phyloP scores from a whole-genome alignment of 306 rosid species.

The Castanospermum australe region DNA sequence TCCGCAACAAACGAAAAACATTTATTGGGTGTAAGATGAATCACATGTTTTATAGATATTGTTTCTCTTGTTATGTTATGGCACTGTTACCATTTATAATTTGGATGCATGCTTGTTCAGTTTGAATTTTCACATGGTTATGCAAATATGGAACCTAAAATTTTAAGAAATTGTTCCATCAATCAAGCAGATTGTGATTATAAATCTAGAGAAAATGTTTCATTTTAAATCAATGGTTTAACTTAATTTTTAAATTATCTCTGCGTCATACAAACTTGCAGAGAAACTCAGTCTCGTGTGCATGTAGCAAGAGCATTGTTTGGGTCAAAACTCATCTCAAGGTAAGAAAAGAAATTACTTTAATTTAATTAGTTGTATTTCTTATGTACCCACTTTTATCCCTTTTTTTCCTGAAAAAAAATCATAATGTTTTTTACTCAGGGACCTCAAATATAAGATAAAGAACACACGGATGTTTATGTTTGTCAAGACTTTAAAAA shows the following conservation, averaged over 20 bases:
- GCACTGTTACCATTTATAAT: neutral
- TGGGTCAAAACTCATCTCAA: neutral
- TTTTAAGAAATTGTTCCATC: neutral
- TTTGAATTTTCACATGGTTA: neutral
- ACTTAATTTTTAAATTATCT: no score
- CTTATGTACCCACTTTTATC: neutral
- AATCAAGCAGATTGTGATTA: no score
- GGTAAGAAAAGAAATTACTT: neutral
- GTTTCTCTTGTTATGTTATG: neutral
- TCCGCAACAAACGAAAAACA: neutral
- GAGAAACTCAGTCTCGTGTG: neutral
- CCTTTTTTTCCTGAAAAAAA: neutral
- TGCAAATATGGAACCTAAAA: neutral
- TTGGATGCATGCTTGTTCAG: neutral
- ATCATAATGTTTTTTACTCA: neutral
- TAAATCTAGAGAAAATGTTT: neutral
- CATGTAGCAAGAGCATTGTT: neutral
- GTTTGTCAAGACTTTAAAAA: neutral
- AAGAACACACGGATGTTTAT: neutral
- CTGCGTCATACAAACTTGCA: neutral
- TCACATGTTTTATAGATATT: neutral
- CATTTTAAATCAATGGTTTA: neutral
- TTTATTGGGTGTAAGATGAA: neutral
- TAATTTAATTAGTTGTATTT: neutral
- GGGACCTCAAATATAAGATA: neutral